Evolutionary conservation across 805 yeast genomes (phyloP).

Genomic region (Priceomyces castillae): DNA sequence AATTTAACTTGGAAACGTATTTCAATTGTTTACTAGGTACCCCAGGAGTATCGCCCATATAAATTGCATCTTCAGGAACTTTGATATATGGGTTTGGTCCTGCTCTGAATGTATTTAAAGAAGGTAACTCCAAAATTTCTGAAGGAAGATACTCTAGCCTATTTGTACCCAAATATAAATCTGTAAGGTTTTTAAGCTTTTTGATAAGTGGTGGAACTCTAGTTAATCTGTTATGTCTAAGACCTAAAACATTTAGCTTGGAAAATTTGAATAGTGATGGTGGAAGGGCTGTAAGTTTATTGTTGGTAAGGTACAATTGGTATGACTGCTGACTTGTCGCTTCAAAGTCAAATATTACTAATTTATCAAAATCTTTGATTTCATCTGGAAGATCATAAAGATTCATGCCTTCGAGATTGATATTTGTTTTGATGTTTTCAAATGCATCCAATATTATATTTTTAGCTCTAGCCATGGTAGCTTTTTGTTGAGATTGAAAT

Average conservation of each 20-base stretch:
- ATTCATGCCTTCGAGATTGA: slow-evolving; percentile 47
- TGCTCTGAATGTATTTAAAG: slow-evolving; percentile 45
- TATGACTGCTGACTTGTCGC: slow-evolving; percentile 22
- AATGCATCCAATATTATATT: slow-evolving; percentile 44
- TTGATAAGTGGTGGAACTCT: slow-evolving; percentile 48
- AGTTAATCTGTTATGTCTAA: slow-evolving; percentile 50
- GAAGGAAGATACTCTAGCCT: slow-evolving; percentile 51
- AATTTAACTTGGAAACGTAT: slow-evolving; percentile 27
- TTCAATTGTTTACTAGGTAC: slow-evolving; percentile 25
- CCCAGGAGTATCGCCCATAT: slow-evolving; percentile 12
- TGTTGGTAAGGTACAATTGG: slow-evolving; percentile 52
- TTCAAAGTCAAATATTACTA: slow-evolving; percentile 41
- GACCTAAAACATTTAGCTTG: slow-evolving; percentile 49
- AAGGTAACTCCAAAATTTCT: slow-evolving; percentile 46
- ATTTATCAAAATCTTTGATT: slow-evolving; percentile 52
- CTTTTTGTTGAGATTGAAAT: slow-evolving; percentile 17
- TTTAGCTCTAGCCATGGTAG: slow-evolving; percentile 31
- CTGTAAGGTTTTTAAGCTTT: slow-evolving; percentile 41
- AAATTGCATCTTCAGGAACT: slow-evolving; percentile 26
- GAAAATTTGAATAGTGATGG: slow-evolving; percentile 50
- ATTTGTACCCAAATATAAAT: slow-evolving; percentile 52
- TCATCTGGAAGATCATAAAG: slow-evolving; percentile 55
- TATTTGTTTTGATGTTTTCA: slow-evolving; percentile 44
- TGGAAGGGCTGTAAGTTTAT: slow-evolving; percentile 46
- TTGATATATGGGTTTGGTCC: slow-evolving; percentile 51